A percentile compares a stretch with the other conserved stretches of the same genome.
Conservation (phyloP, 768 basidiomycete species). For the Russula emetica region DNA sequence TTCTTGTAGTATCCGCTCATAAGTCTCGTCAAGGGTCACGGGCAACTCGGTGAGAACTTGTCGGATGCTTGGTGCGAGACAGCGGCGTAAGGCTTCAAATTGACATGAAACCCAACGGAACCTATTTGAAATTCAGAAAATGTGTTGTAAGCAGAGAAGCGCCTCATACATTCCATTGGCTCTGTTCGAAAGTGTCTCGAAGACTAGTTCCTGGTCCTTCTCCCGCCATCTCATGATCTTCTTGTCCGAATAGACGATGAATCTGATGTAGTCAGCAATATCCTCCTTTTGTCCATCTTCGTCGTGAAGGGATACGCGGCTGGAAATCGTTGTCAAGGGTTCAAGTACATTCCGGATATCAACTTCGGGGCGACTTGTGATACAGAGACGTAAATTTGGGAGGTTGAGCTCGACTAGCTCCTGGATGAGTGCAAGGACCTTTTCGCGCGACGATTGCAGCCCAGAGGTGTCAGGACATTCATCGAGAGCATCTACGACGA, state of each 20-base stretch:
- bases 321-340: background rate
- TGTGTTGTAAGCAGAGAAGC: background rate
- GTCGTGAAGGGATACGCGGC: background rate
- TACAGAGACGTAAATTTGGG: background rate
- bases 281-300: background rate
- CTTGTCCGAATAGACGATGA: background rate
- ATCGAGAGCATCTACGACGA: background rate
- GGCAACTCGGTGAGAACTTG: background rate
- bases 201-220: background rate
- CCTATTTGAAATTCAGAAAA: background rate
- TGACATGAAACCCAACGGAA: background rate
- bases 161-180: background rate
- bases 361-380: constrained; percentile 1
- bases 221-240: background rate
- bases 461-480: background rate
- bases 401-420: background rate
- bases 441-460: background rate
- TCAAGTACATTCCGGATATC: background rate
- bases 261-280: background rate
- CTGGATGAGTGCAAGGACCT: background rate
- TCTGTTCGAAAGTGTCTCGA: background rate
- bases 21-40: background rate
- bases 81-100: background rate
- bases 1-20: background rate
- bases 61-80: background rate